These are phyloP conservation scores for Colletotrichum ledebouriae DNA, from an alignment of 2,329 filamentous ascomycete genomes.

Conservation along the genomic window DNA sequence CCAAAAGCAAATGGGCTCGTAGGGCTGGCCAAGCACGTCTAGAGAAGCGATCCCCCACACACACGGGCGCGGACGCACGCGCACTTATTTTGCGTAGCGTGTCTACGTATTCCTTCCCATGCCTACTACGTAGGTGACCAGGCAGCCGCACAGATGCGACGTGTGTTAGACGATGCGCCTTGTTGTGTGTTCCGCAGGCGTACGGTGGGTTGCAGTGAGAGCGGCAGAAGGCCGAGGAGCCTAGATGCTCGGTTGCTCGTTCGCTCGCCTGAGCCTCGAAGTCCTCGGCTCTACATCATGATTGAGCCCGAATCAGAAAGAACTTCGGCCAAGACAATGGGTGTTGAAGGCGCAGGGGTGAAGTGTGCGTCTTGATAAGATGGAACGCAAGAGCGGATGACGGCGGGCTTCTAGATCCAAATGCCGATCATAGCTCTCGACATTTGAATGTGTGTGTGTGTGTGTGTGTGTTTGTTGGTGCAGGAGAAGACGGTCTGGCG, in stretches of 20 bases:
- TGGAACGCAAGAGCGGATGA: too few species aligned
- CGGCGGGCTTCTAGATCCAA: neutral
- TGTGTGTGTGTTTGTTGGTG: too few species aligned
- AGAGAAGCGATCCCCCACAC: neutral
- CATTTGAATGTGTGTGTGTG: too few species aligned
- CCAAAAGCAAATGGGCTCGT: slow-evolving; percentile 25
- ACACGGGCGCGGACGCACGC: slow-evolving; percentile 4
- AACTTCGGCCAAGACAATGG: too few species aligned
- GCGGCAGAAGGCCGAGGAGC: too few species aligned
- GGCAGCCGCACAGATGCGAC: slow-evolving; percentile 19
- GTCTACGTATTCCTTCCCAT: neutral
- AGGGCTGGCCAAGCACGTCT: slow-evolving; percentile 23
- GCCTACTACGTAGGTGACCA: neutral
- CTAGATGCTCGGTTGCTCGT: neutral
- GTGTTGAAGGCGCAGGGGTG: too few species aligned
- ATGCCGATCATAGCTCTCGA: neutral
- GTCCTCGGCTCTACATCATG: too few species aligned
- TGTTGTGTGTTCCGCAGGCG: neutral
- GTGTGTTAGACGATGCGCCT: slow-evolving; percentile 25
- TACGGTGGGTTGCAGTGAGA: neutral
- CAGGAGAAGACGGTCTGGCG: slow-evolving; percentile 2
- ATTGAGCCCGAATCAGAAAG: too few species aligned
- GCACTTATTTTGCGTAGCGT: neutral
- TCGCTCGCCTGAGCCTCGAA: neutral
- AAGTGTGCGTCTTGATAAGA: too few species aligned